These are phyloP conservation scores for Brassica rapa DNA, from an alignment of 345 rosid species.

Conservation along the genomic window DNA sequence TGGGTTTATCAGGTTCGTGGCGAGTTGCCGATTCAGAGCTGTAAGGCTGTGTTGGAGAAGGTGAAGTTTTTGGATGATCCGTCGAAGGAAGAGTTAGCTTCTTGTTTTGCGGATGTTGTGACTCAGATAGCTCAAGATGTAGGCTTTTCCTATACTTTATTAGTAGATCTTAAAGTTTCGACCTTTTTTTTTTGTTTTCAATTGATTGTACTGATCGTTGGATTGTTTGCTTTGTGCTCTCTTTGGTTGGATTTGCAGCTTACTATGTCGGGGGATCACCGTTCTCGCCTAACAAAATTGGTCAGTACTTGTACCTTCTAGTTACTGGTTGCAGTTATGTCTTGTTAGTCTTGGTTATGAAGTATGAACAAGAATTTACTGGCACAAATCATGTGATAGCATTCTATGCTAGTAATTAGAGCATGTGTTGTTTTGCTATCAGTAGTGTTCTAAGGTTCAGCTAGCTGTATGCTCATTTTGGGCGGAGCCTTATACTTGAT, in stretches of 20 bases:
- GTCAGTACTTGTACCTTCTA: conserved; percentile 49
- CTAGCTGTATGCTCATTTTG: not conserved
- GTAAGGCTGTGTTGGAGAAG: conserved; percentile 67
- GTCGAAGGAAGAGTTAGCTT: conserved; percentile 58
- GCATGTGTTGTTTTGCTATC: conserved; percentile 18
- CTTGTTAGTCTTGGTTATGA: conserved; percentile 10
- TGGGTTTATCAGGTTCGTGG: conserved; percentile 71
- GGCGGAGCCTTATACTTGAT: not conserved
- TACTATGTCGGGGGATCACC: conserved; percentile 80
- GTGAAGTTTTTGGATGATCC: conserved; percentile 61
- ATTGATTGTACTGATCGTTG: conserved; percentile 5
- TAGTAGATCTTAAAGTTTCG: not conserved
- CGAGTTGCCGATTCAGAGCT: conserved; percentile 83
- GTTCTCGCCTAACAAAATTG: conserved; percentile 80
- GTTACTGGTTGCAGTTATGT: not conserved
- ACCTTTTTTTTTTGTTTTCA: not conserved
- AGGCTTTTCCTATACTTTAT: conserved; percentile 28
- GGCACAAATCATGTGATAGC: conserved; percentile 1
- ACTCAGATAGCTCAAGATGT: conserved; percentile 97
- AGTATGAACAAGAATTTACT: not conserved
- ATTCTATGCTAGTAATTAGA: not conserved
- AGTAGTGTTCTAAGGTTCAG: conserved; percentile 12
- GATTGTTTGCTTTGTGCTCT: conserved; percentile 4
- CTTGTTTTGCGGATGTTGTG: conserved; percentile 74
- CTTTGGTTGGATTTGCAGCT: conserved; percentile 52